Evolutionary conservation across 2,329 filamentous ascomycete genomes (phyloP).

Genomic region (Colletotrichum cordylinicola): DNA sequence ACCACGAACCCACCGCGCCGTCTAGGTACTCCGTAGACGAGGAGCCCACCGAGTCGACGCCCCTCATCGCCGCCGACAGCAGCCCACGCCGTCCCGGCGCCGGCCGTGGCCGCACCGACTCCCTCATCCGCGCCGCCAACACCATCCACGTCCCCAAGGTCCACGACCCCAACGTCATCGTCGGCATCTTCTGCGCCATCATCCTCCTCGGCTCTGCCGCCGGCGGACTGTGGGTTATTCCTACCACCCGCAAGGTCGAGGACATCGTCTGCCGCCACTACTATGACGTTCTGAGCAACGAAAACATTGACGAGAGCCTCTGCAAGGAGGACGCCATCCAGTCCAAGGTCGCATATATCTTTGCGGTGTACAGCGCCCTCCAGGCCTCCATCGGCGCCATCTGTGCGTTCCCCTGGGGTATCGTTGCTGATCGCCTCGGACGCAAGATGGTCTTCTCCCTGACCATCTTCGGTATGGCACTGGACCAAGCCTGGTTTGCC

Average conservation of each 20-base stretch:
- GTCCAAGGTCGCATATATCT: constrained; percentile 37
- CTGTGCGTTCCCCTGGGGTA: constrained; percentile 41
- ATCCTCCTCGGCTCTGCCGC: constrained; percentile 33
- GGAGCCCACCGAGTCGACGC: constrained; percentile 9
- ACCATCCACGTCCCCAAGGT: constrained; percentile 26
- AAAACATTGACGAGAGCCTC: constrained; percentile 38
- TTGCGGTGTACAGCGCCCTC: constrained; percentile 34
- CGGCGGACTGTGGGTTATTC: constrained; percentile 35
- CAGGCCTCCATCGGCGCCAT: constrained; percentile 34
- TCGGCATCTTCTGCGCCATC: constrained; percentile 33
- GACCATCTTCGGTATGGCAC: constrained; percentile 32
- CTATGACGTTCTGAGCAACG: constrained; percentile 32
- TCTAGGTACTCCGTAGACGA: neutral
- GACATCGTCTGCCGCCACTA: constrained; percentile 43
- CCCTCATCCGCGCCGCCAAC: constrained; percentile 3
- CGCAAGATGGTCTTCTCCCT: constrained; percentile 39
- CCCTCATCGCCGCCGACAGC: neutral
- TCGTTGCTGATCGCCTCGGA: constrained; percentile 42
- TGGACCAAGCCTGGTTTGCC: constrained; percentile 33
- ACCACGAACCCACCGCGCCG: neutral
- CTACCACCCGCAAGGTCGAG: constrained; percentile 39
- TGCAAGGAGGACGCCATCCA: constrained; percentile 44
- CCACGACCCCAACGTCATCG: constrained; percentile 29
- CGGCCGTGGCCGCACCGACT: neutral
- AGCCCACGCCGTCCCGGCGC: neutral